Evolutionary conservation across 441 rosid species (phyloP).

Genomic region (Codiaeum variegatum): DNA sequence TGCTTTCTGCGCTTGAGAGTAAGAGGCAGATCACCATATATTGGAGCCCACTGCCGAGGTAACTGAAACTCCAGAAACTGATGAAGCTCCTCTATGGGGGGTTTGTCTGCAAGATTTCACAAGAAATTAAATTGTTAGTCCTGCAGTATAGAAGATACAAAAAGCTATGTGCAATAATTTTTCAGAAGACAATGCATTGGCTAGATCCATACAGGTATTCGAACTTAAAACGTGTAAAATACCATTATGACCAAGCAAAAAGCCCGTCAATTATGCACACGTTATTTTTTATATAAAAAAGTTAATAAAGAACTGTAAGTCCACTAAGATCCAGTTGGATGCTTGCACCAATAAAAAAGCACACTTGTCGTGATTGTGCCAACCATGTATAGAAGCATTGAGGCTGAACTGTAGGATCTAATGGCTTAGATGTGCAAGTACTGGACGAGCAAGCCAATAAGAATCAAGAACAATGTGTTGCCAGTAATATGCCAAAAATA

Average conservation of each 20-base stretch:
- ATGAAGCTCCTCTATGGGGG: constrained; percentile 82
- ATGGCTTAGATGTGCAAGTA: background rate
- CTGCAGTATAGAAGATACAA: background rate
- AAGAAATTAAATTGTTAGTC: constrained; percentile 4
- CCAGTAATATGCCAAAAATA: background rate
- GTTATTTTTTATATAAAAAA: background rate
- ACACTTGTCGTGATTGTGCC: background rate
- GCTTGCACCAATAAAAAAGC: background rate
- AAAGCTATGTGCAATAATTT: background rate
- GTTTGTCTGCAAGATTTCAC: constrained; percentile 62
- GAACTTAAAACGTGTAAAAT: background rate
- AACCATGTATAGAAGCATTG: background rate
- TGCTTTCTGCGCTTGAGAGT: constrained; percentile 64
- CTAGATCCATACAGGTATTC: background rate
- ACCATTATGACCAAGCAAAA: background rate
- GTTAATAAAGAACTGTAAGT: background rate
- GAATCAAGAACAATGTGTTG: background rate
- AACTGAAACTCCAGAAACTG: constrained; percentile 90
- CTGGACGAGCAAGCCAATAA: background rate
- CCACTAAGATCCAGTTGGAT: constrained; percentile 2
- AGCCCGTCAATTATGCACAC: background rate
- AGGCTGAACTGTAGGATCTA: background rate
- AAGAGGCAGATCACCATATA: constrained; percentile 81
- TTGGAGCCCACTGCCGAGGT: constrained; percentile 95
- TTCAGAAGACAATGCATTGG: background rate